Conservation (phyloP, 495 filamentous ascomycete genomes). For the Tuber umbilicatum region DNA sequence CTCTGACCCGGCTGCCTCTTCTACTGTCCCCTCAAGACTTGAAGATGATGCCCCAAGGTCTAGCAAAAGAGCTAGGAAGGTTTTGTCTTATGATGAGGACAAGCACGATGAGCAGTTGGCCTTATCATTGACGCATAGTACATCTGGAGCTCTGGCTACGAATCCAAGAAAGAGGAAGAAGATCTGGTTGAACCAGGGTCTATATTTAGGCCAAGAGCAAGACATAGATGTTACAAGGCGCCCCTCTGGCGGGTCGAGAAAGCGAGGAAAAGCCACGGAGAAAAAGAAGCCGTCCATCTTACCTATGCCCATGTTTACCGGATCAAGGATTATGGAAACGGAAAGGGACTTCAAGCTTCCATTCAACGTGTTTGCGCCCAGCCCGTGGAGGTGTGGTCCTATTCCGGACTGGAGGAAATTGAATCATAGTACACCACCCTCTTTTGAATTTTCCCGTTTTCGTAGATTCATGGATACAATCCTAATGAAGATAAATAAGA, state of each 20-base stretch:
- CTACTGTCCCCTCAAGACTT: neutral
- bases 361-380: conserved; percentile 79
- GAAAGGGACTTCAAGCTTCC: conserved; percentile 80
- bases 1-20: conserved; percentile 9
- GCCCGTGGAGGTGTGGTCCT: conserved; percentile 68
- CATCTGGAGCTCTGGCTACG: conserved; percentile 32
- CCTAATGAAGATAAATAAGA: neutral
- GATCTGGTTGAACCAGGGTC: conserved; percentile 69
- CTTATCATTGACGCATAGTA: conserved; percentile 40
- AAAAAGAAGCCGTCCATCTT: conserved; percentile 47
- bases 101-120: conserved; percentile 42
- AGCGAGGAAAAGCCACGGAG: conserved; percentile 51
- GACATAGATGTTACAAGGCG: conserved; percentile 55
- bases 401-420: conserved; percentile 87
- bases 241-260: conserved; percentile 55
- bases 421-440: conserved; percentile 64
- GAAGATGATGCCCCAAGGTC: conserved; percentile 21
- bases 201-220: conserved; percentile 82
- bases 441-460: conserved; percentile 13
- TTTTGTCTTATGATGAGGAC: conserved; percentile 46
- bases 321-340: conserved; percentile 54
- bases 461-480: neutral
- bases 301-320: conserved; percentile 63
- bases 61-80: conserved; percentile 50
- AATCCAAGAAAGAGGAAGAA: conserved; percentile 50